Percentiles rank a stretch among this genome's conserved stretches.
phyloP scores from a whole-genome alignment of 164 flowering plant species.

The Aristolochia fimbriata region DNA sequence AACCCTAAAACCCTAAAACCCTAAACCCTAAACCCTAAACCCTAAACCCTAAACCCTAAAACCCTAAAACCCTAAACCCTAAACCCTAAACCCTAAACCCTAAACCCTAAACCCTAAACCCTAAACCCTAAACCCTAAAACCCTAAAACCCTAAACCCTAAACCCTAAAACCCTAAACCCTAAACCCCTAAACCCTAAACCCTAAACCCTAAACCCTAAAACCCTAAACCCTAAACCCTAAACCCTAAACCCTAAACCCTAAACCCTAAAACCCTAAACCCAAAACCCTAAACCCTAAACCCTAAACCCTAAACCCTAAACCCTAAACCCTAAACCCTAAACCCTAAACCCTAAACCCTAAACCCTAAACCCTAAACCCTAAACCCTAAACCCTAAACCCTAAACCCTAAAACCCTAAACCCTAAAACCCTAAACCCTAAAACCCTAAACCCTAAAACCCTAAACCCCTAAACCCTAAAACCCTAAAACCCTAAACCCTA shows the following conservation, averaged over 20 bases:
- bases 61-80: no score
- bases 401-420: not conserved
- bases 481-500: not conserved
- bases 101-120: slow-evolving; percentile 16
- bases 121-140: slow-evolving; percentile 17
- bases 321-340: not conserved
- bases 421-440: not conserved
- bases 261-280: slow-evolving; percentile 16
- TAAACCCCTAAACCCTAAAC: slow-evolving; percentile 8
- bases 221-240: slow-evolving; percentile 19
- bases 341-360: not conserved
- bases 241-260: slow-evolving; percentile 15
- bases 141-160: slow-evolving; percentile 17
- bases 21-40: no score
- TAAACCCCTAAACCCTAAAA: not conserved
- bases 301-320: not conserved
- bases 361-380: not conserved
- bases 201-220: slow-evolving; percentile 15
- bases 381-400: not conserved
- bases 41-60: no score
- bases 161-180: slow-evolving; percentile 14
- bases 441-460: not conserved
- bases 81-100: slow-evolving; percentile 15
- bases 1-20: no score
- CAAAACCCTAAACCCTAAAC: slow-evolving; percentile 14